Evolutionary conservation across 2,329 filamentous ascomycete species (phyloP).

Genomic region (Cladosporium sp.): DNA sequence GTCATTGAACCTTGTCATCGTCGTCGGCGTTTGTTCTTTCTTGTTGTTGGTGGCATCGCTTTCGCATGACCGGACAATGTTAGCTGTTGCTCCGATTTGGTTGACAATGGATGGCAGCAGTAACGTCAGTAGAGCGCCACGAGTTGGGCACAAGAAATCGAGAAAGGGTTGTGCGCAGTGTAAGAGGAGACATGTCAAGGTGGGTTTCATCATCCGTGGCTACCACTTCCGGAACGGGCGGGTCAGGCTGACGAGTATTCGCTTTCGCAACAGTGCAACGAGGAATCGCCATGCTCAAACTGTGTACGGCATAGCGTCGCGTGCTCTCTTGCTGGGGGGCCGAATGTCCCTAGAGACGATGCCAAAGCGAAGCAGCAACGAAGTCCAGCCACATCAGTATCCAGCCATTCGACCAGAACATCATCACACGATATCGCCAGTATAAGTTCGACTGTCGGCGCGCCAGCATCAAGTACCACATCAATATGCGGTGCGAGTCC

Average conservation of each 20-base stretch:
- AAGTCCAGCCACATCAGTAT: conserved; percentile 29
- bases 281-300: conserved; percentile 36
- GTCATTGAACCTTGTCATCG: background rate
- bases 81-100: conserved; percentile 18
- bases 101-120: conserved; percentile 23
- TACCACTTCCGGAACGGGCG: background rate
- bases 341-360: conserved; percentile 35
- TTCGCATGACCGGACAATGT: conserved; percentile 15
- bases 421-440: conserved; percentile 24
- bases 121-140: conserved; percentile 32
- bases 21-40: conserved; percentile 1
- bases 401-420: conserved; percentile 23
- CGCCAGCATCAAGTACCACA: conserved; percentile 23
- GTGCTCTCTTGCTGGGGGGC: conserved; percentile 37
- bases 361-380: conserved; percentile 28
- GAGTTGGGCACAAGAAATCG: conserved; percentile 35
- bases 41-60: background rate
- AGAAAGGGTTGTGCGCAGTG: conserved; percentile 37
- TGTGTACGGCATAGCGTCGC: conserved; percentile 35
- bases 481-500: conserved; percentile 11
- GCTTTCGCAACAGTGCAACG: conserved; percentile 34
- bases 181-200: conserved; percentile 38
- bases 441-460: conserved; percentile 12
- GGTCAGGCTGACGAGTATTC: conserved; percentile 15
- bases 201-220: conserved; percentile 23